phyloP scores from a whole-genome alignment of 306 rosid genomes.

The Acacia melanoxylon region DNA sequence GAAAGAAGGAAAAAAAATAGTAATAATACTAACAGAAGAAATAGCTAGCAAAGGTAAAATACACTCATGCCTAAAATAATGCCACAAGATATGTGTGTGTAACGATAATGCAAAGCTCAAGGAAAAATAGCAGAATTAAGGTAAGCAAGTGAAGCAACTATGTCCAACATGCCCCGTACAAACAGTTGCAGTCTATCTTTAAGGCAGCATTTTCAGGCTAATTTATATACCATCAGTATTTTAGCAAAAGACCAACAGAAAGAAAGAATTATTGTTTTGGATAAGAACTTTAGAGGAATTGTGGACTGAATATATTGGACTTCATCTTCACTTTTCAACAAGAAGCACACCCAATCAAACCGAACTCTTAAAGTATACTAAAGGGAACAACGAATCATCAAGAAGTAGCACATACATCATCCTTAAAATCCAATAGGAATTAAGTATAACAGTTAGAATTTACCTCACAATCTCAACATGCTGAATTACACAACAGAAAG shows the following conservation, averaged over 20 bases:
- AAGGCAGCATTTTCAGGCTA: neutral
- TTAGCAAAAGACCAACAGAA: neutral
- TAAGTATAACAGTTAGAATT: too few relatives aligned
- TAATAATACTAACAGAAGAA: too few relatives aligned
- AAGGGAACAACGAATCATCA: neutral
- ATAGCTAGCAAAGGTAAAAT: too few relatives aligned
- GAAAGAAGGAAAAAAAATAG: too few relatives aligned
- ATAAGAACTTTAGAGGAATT: neutral
- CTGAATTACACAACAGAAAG: conserved; percentile 60
- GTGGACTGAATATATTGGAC: neutral
- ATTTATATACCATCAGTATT: neutral
- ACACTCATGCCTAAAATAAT: too few relatives aligned
- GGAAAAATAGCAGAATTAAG: neutral
- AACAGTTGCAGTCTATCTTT: neutral
- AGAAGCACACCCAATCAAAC: too few relatives aligned
- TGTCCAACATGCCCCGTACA: neutral
- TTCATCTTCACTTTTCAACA: neutral
- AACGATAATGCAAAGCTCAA: too few relatives aligned
- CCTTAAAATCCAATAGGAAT: neutral
- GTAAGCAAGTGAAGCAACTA: neutral
- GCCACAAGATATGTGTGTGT: too few relatives aligned
- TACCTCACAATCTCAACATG: conserved; percentile 62
- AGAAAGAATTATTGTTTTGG: neutral
- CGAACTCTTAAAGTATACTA: too few relatives aligned
- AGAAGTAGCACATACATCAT: neutral